A percentile compares a stretch with the other conserved stretches of the same genome.
phyloP scores from a whole-genome alignment of 1,139 yeast genomes.

The Protomyces macrosporus region DNA sequence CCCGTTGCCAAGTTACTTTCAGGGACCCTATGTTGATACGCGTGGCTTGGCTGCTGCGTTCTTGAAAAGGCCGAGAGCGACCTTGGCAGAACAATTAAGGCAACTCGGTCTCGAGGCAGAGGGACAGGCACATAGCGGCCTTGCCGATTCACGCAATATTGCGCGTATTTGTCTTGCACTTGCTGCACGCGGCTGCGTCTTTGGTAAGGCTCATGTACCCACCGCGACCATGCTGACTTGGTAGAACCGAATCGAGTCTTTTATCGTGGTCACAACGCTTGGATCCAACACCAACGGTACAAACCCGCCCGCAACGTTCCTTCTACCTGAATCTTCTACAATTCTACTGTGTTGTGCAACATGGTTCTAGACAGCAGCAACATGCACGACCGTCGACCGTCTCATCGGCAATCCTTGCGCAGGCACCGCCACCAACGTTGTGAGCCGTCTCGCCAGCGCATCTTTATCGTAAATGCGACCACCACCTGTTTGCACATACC shows the following conservation, averaged over 20 bases:
- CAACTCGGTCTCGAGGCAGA: conserved; percentile 27
- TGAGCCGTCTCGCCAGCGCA: background rate
- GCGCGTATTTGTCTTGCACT: conserved; percentile 30
- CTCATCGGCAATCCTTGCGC: background rate
- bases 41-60: conserved; percentile 29
- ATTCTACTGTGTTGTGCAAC: too few species aligned
- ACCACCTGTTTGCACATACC: background rate
- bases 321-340: background rate
- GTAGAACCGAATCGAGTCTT: background rate
- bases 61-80: conserved; percentile 4
- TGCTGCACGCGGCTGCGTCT: conserved; percentile 6
- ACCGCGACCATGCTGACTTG: background rate
- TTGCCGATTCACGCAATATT: conserved; percentile 32
- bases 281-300: background rate
- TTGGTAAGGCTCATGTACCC: background rate
- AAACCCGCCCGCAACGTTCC: background rate
- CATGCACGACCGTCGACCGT: background rate
- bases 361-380: background rate
- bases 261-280: background rate
- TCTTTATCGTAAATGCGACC: background rate
- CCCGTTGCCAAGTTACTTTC: conserved; percentile 31
- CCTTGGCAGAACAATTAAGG: conserved; percentile 28
- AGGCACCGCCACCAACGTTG: background rate
- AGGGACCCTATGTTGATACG: conserved; percentile 33
- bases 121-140: conserved; percentile 31